Evolutionary conservation across 1,284 basidiomycete species (phyloP).

Genomic region (Psilocybe mexicana): DNA sequence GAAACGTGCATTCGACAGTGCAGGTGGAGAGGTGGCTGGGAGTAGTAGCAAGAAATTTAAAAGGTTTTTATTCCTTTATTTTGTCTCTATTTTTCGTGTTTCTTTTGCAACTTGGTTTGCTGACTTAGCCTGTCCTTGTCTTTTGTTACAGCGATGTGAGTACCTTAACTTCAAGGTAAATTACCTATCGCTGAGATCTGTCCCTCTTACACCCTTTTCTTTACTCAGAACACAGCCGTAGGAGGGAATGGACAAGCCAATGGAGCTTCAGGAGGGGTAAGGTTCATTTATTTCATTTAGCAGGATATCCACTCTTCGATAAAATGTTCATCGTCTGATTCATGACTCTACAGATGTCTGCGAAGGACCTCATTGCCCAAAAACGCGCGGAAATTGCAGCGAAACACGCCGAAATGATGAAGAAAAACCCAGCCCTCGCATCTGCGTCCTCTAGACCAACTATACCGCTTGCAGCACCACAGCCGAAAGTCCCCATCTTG

Average conservation of each 20-base stretch:
- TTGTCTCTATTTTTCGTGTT: conserved; percentile 20
- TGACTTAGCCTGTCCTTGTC: conserved; percentile 21
- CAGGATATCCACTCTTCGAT: neutral
- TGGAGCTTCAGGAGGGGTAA: conserved; percentile 8
- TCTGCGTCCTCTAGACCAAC: conserved; percentile 27
- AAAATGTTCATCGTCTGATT: neutral
- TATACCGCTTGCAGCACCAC: conserved; percentile 33
- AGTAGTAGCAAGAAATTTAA: conserved; percentile 62
- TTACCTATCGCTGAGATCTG: conserved; percentile 54
- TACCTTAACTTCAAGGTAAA: conserved; percentile 66
- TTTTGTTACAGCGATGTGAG: conserved; percentile 66
- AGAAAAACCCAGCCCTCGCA: conserved; percentile 47
- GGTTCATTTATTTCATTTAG: neutral
- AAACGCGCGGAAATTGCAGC: conserved; percentile 85
- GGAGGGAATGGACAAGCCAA: neutral
- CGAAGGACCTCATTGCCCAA: conserved; percentile 69
- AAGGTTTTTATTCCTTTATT: conserved; percentile 34
- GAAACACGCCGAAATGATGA: conserved; percentile 72
- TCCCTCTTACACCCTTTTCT: conserved; percentile 65
- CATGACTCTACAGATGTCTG: conserved; percentile 34
- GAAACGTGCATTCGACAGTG: conserved; percentile 52
- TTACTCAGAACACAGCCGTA: conserved; percentile 52
- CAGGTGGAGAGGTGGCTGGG: conserved; percentile 35
- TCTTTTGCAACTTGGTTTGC: neutral
- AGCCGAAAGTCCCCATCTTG: conserved; percentile 31